Base-by-base conservation (phyloP, 1,284 basidiomycete species). In the Entoloma clypeatum region DNA sequence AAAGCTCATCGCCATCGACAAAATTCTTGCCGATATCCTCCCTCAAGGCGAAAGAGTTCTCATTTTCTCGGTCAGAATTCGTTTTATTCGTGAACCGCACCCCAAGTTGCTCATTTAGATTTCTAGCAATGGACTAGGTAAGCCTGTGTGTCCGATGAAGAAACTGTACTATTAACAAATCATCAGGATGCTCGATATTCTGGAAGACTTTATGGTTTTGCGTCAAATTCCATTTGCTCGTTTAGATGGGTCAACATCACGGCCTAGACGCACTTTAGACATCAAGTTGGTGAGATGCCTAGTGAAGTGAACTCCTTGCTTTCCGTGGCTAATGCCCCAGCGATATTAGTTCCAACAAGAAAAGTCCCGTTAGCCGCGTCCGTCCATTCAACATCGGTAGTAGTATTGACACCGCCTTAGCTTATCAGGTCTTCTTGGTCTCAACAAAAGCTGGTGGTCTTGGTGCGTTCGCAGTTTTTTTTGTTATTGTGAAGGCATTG, bases 371-470 rank as follows among this genome's bases (percentile, higher is more conserved):
- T 56, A 47, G 68, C 53, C 11, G 35, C 27, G 10, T 29, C 10
- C 25, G 6, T 28, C 11, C 18, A 7, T 17, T 40, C 4, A 7
- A 17, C 17, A 7, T n/a, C 9, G 11, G 11, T 17, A 17, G 7
- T 17, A 19, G 35, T 11, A 16, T 8, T 29, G 23, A 40, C 11
- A 2, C 14, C 29, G n/a, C 64, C 26, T 59, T 68, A 63, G 88
- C 86, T 0, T 86, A 86, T 50, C 77, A 88, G 55, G 85, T 89
- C 5, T 91, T 84, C 64, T 63, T 93, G 32, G 74, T 93, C 6
- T 90, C 88, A 5, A 93, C 91, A 0, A 77, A 83, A 45, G 91
- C 91, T n/a, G 90, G 90, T 51, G 89, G 90, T 37, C 68, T 93
- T 35, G 90, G 89, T 67, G 73, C 7, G 64, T 47, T n/a, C 18